phyloP scores from a whole-genome alignment of 257 asterid species.

The Capsicum pubescens region DNA sequence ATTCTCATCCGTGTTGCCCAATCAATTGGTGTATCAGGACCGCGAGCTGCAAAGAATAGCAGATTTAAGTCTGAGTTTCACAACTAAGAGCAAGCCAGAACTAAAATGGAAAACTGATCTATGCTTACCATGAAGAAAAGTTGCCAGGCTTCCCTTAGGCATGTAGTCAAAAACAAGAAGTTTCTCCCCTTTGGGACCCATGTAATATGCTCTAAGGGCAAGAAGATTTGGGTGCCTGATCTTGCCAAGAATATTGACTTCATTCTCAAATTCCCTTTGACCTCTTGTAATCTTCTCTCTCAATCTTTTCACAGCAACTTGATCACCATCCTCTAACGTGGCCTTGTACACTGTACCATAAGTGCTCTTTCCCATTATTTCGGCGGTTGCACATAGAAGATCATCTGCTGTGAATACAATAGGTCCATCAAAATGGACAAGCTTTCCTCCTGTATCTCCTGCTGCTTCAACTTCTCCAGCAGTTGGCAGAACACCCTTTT shows the following conservation, averaged over 20 bases:
- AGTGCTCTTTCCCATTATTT: conserved; percentile 94
- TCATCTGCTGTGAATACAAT: conserved; percentile 84
- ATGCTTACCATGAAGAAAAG: conserved; percentile 80
- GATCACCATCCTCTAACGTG: conserved; percentile 84
- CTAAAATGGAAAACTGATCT: neutral
- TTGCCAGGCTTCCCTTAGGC: conserved; percentile 85
- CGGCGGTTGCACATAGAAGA: conserved; percentile 93
- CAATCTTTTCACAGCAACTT: conserved; percentile 93
- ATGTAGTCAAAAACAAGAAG: conserved; percentile 93
- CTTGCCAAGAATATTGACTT: conserved; percentile 76
- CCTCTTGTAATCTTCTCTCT: conserved; percentile 91
- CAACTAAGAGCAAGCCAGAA: neutral
- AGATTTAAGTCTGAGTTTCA: neutral
- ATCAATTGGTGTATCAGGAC: conserved; percentile 73
- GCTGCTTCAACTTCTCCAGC: conserved; percentile 53
- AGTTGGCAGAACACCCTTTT: conserved; percentile 49
- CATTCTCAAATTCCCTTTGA: conserved; percentile 81
- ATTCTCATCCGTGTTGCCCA: conserved; percentile 88
- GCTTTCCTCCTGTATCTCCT: conserved; percentile 92
- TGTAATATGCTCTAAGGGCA: conserved; percentile 87
- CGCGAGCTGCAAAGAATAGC: conserved; percentile 58
- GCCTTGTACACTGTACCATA: conserved; percentile 95
- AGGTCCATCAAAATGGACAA: conserved; percentile 91
- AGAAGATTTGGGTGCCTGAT: conserved; percentile 87
- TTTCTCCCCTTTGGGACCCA: conserved; percentile 97